Percentiles rank a stretch among this genome's conserved stretches.
Conservation (phyloP, 2,329 filamentous ascomycete genomes). For the Triangularia setosa region DNA sequence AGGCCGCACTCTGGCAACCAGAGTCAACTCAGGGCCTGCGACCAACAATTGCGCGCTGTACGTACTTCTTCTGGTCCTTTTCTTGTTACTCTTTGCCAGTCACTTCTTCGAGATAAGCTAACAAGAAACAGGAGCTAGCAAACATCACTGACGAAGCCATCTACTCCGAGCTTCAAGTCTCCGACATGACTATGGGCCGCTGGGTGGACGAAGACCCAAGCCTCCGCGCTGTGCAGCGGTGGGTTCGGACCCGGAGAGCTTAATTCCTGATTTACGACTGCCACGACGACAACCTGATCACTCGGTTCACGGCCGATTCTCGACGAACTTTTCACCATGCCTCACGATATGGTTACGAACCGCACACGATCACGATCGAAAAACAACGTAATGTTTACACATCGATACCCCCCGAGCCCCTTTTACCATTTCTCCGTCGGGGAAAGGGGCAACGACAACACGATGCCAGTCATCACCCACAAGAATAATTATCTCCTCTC, state of each 20-base stretch:
- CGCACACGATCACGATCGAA: background rate
- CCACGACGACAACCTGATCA: conserved; percentile 3
- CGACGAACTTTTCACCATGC: background rate
- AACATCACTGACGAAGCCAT: conserved; percentile 56
- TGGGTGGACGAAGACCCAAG: conserved; percentile 62
- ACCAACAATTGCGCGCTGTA: conserved; percentile 55
- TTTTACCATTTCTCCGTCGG: background rate
- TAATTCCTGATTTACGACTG: conserved; percentile 4
- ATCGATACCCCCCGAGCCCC: background rate
- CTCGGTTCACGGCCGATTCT: background rate
- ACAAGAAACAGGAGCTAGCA: conserved; percentile 47
- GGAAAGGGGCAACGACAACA: background rate
- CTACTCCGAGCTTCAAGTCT: conserved; percentile 51
- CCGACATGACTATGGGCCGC: conserved; percentile 53
- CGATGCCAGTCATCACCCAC: background rate
- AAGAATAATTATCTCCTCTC: background rate
- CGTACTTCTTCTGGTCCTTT: conserved; percentile 27
- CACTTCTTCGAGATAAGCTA: background rate
- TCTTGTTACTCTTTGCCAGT: background rate
- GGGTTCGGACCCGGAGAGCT: conserved; percentile 42
- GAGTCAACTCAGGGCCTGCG: conserved; percentile 49
- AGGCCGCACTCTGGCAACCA: conserved; percentile 46
- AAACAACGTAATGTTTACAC: background rate
- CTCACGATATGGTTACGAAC: background rate
- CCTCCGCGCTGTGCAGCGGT: conserved; percentile 53